A percentile compares a stretch with the other conserved stretches of the same genome.
These are phyloP conservation scores for Neurospora sp. DNA, from an alignment of 495 filamentous ascomycete genomes.

Conservation along the genomic window DNA sequence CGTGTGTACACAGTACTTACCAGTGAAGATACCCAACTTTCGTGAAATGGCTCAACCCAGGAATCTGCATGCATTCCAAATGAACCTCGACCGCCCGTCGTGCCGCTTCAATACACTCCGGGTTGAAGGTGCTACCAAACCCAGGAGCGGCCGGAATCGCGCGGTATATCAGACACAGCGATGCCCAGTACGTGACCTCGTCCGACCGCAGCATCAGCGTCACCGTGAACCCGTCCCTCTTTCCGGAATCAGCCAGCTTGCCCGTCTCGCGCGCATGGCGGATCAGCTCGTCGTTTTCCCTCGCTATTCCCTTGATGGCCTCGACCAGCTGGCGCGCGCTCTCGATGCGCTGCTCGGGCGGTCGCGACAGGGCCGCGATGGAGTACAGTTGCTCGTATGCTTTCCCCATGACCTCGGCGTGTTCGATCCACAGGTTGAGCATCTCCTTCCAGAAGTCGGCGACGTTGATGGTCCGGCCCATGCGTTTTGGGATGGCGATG, in stretches of 20 bases:
- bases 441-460: constrained; percentile 25
- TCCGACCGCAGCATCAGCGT: constrained; percentile 44
- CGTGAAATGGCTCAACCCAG: constrained; percentile 31
- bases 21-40: constrained; percentile 54
- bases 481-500: constrained; percentile 39
- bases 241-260: constrained; percentile 4
- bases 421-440: constrained; percentile 39
- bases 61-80: constrained; percentile 41
- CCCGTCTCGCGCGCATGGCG: not conserved
- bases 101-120: constrained; percentile 52
- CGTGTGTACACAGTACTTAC: constrained; percentile 24
- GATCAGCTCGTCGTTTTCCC: constrained; percentile 8
- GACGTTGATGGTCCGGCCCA: constrained; percentile 20
- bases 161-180: constrained; percentile 51
- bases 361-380: constrained; percentile 43
- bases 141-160: constrained; percentile 43
- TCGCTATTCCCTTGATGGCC: constrained; percentile 11
- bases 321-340: constrained; percentile 22
- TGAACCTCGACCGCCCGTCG: constrained; percentile 44
- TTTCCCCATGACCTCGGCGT: constrained; percentile 45
- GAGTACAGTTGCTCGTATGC: constrained; percentile 54
- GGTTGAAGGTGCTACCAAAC: constrained; percentile 38
- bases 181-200: constrained; percentile 42
- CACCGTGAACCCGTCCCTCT: constrained; percentile 21
- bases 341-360: constrained; percentile 34